These are phyloP conservation scores for Marasmius sp. DNA, from an alignment of 1,284 basidiomycete species.

Conservation along the genomic window DNA sequence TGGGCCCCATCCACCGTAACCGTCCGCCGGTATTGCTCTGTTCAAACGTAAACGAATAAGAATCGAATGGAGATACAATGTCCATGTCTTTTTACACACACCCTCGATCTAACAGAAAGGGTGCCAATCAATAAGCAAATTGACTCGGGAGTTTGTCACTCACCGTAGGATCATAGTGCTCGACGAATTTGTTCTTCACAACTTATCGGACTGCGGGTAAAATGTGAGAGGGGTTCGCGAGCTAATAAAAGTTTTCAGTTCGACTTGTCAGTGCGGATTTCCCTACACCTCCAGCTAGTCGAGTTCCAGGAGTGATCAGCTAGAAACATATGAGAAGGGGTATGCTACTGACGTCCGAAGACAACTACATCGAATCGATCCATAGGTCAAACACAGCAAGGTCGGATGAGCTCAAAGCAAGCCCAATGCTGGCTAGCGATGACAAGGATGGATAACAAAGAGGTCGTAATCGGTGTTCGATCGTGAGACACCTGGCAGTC, in stretches of 20 bases:
- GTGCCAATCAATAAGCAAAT: not conserved
- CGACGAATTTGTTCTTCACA: constrained; percentile 59
- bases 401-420: not conserved
- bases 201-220: constrained; percentile 4
- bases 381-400: constrained; percentile 36
- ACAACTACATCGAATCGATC: constrained; percentile 74
- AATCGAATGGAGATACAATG: constrained; percentile 1
- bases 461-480: not conserved
- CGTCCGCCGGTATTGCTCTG: constrained; percentile 67
- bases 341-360: constrained; percentile 61
- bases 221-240: not conserved
- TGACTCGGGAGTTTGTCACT: not conserved
- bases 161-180: constrained; percentile 82
- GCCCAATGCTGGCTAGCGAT: not conserved
- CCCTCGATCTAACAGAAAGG: constrained; percentile 9
- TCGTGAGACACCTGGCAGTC: not conserved
- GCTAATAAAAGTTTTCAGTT: not conserved
- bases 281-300: constrained; percentile 80
- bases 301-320: constrained; percentile 12
- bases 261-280: constrained; percentile 72
- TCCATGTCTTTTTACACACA: not conserved
- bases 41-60: not conserved
- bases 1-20: constrained; percentile 65
- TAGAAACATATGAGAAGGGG: constrained; percentile 4
- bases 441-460: not conserved